A percentile compares a stretch with the other conserved stretches of the same genome.
Evolutionary conservation across 306 rosid species (phyloP).

Genomic region (Quillaja saponaria): DNA sequence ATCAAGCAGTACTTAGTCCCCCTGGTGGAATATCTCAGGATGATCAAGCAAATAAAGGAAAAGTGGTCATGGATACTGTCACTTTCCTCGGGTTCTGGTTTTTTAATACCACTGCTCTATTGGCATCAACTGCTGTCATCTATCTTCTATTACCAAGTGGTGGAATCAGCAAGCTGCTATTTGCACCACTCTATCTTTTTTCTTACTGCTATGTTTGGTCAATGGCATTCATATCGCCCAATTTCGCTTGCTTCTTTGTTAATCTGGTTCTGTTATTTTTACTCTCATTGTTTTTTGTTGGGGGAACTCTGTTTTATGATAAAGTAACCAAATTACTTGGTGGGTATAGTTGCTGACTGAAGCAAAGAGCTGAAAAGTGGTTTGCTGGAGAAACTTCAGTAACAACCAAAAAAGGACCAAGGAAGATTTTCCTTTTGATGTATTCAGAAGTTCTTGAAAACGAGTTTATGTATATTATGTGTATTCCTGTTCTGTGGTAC

Average conservation of each 20-base stretch:
- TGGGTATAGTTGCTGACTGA: background rate
- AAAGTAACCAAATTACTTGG: slow-evolving; percentile 17
- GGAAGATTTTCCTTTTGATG: too few species aligned
- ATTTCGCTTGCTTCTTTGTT: background rate
- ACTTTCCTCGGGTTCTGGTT: slow-evolving; percentile 24
- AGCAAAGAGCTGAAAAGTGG: too few species aligned
- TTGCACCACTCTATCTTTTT: slow-evolving; percentile 12
- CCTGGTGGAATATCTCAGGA: slow-evolving; percentile 27
- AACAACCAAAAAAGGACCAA: too few species aligned
- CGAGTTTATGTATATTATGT: too few species aligned
- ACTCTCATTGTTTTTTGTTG: background rate
- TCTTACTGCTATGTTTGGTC: slow-evolving; percentile 26
- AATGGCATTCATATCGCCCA: slow-evolving; percentile 19
- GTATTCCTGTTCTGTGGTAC: too few species aligned
- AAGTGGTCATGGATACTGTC: slow-evolving; percentile 19
- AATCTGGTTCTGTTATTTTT: background rate
- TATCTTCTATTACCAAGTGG: slow-evolving; percentile 32
- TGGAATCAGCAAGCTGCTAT: slow-evolving; percentile 18
- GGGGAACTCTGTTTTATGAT: slow-evolving; percentile 1
- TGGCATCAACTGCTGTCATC: slow-evolving; percentile 25
- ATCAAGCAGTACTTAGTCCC: slow-evolving; percentile 23
- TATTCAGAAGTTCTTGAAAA: too few species aligned
- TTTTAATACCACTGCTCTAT: slow-evolving; percentile 22
- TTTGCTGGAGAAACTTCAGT: too few species aligned
- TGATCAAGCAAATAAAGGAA: background rate